Conservation (phyloP, 169 alveolate species). For the Babesia divergens region DNA sequence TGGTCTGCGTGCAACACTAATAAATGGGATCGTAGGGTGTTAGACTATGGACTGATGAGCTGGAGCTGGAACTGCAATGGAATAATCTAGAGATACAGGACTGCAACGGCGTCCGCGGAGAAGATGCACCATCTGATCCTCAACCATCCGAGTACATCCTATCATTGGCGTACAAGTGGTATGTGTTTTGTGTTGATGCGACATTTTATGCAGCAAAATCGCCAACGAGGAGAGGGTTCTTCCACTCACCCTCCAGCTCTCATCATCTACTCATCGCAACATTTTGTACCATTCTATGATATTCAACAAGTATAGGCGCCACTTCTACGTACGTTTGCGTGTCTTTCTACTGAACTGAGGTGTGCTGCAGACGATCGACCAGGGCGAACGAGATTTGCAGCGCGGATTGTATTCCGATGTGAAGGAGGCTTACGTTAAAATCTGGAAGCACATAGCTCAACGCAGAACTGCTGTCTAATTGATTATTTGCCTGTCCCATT, state of each 20-base stretch:
- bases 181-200: background rate
- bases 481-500: too few species aligned
- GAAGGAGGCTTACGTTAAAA: constrained; percentile 42
- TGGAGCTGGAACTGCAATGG: constrained; percentile 29
- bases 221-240: background rate
- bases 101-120: background rate
- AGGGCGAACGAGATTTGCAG: constrained; percentile 52
- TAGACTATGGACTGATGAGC: constrained; percentile 3
- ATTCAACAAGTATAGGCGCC: constrained; percentile 47
- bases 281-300: constrained; percentile 48
- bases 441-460: constrained; percentile 30
- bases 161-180: background rate
- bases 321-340: constrained; percentile 24
- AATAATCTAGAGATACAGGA: constrained; percentile 9
- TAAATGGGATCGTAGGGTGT: constrained; percentile 19
- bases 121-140: background rate
- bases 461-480: background rate
- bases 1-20: too few species aligned
- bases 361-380: constrained; percentile 50
- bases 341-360: background rate
- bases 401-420: constrained; percentile 44
- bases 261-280: constrained; percentile 30
- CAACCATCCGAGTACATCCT: background rate
- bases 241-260: constrained; percentile 1
- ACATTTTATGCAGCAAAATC: background rate